These are phyloP conservation scores for Strobilomyces confusus DNA, from an alignment of 768 basidiomycete genomes.

Conservation along the genomic window DNA sequence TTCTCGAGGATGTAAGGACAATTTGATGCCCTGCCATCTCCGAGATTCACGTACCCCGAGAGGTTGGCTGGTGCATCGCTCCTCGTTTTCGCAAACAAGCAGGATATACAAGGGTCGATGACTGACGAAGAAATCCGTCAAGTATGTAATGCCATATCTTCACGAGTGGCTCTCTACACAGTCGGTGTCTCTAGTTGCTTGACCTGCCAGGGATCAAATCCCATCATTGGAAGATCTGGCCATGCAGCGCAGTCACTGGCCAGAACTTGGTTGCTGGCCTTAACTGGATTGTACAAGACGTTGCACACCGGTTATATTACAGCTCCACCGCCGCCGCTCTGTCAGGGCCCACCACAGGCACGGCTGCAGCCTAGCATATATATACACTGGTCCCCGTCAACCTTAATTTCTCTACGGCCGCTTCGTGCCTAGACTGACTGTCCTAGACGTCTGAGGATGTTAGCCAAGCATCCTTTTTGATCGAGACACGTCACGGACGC, in stretches of 20 bases:
- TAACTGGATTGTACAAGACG: constrained; percentile 88
- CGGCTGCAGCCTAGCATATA: constrained; percentile 1
- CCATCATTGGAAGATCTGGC: constrained; percentile 85
- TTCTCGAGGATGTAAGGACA: constrained; percentile 83
- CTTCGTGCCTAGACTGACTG: constrained; percentile 9
- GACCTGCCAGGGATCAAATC: constrained; percentile 77
- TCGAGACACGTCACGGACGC: constrained; percentile 9
- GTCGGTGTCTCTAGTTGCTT: constrained; percentile 54
- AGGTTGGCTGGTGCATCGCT: constrained; percentile 93
- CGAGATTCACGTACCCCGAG: constrained; percentile 40
- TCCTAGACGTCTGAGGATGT: neutral
- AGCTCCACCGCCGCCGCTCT: constrained; percentile 37
- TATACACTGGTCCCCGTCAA: neutral
- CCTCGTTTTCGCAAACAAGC: constrained; percentile 96
- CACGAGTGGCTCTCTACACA: constrained; percentile 3
- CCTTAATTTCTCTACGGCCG: constrained; percentile 8
- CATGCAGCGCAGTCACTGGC: constrained; percentile 92
- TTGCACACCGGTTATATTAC: constrained; percentile 86
- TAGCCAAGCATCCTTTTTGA: constrained; percentile 3
- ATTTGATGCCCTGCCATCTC: constrained; percentile 4
- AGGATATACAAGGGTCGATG: constrained; percentile 89
- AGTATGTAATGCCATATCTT: constrained; percentile 43
- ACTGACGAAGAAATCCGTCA: constrained; percentile 75
- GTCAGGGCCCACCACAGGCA: neutral
- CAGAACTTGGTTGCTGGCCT: constrained; percentile 79